Evolutionary conservation across 1,284 basidiomycete species (phyloP).

Genomic region (Leccinum pachyderme): DNA sequence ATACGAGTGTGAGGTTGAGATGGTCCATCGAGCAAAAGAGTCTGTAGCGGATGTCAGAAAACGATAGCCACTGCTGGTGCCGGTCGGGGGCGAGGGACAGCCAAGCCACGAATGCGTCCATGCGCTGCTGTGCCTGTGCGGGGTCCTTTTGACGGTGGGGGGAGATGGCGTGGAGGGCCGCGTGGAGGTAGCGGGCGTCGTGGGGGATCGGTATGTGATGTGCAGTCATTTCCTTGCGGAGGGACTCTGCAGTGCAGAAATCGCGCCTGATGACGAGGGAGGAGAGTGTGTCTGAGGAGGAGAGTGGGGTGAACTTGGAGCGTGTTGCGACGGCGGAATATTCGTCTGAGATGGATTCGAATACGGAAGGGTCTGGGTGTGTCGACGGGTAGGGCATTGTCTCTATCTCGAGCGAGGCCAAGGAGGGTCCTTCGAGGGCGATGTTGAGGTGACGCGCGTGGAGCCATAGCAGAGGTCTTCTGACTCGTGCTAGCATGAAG

Average conservation of each 20-base stretch:
- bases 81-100: constrained; percentile 27
- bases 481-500: too few species aligned
- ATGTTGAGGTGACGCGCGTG: constrained; percentile 23
- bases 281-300: constrained; percentile 22
- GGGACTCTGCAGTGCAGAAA: constrained; percentile 24
- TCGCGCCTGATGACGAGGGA: constrained; percentile 22
- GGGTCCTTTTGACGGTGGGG: constrained; percentile 5
- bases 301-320: constrained; percentile 21
- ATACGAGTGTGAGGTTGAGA: constrained; percentile 27
- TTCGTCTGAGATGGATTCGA: constrained; percentile 29
- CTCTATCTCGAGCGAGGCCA: constrained; percentile 30
- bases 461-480: constrained; percentile 12
- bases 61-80: constrained; percentile 16
- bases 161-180: constrained; percentile 24
- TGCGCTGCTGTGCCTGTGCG: constrained; percentile 10
- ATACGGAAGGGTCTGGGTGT: constrained; percentile 26
- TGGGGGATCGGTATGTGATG: constrained; percentile 23
- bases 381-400: constrained; percentile 30
- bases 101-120: constrained; percentile 25
- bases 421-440: constrained; percentile 28
- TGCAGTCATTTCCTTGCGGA: constrained; percentile 28
- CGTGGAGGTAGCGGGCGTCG: constrained; percentile 26
- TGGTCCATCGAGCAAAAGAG: constrained; percentile 28
- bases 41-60: constrained; percentile 23
- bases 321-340: constrained; percentile 17